Base-by-base conservation (phyloP, 2,329 filamentous ascomycete genomes). In the Zymoseptoria ardabiliae region DNA sequence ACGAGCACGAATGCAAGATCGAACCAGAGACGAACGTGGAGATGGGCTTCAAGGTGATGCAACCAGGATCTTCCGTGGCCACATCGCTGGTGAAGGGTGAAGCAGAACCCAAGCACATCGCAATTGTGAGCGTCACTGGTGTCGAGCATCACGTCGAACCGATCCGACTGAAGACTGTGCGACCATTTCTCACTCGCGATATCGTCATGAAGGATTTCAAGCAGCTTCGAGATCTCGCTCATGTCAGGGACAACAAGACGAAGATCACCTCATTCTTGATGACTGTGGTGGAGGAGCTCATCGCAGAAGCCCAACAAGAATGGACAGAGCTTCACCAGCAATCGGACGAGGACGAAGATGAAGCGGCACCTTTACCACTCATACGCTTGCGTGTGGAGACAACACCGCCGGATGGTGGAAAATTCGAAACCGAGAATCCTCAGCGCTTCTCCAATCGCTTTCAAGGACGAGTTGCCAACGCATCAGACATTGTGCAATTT, bases 371-470 rank as follows among this genome's bases (percentile, higher is more conserved):
- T 0, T 77, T 94, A 35, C 94, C 94, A 0, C 81, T 99, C 0
- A 87, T 99, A 48, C 85, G 94, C 20, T 82, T 99, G 17, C 91
- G 92, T 62, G 92, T 99, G 0, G 94, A 99, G 69, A 94, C 91
- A 65, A 89, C 90, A 0, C 86, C 91, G 0, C 88, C 88, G 0
- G 90, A 95, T 28, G 91, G 91, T 3, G 89, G 91, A 13, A 84
- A 85, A 41, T 99, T 91, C 69, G 90, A 97, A 66, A 87, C 89
- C 64, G 94, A 97, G 72, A 99, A 99, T 62, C 92, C 94, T 0
- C 94, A 97, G 72, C 86, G 94, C 8, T 97, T 97, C 70, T 97
- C 93, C 0, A 96, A 96, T 71, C 84, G 91, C 2, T 99, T 97
- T 67, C 82, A 88, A 1, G 88, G 86, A n/a, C 89, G 85, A 69